Evolutionary conservation across 2,329 filamentous ascomycete genomes (phyloP), one percentile per base, ranked within the genome.

Genomic region (Rhynchosporium agropyri): DNA sequence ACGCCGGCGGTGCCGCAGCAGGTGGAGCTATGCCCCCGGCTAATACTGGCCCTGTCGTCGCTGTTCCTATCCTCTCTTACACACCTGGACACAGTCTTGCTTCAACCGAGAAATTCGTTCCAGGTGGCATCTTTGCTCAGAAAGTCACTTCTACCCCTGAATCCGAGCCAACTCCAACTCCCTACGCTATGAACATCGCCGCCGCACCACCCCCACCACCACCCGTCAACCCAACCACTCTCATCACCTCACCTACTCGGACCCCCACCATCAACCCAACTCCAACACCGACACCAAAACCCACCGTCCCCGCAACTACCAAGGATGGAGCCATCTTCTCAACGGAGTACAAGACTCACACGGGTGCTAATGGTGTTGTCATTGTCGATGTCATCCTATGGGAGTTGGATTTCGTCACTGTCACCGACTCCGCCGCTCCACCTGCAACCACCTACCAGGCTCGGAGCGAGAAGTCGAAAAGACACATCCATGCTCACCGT

Each of bases 371-470:
- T 15, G 79, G 79, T 58, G 77, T 78, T 58, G 77, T 78, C 50
- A 68, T 79, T 6, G 81, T 88, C 12, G 79, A 79, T 65, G 81
- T 87, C 75, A 79, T 88, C 28, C 73, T 85, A 12, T 84, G 83
- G 80, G 80, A 83, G 58, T 79, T 86, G 74, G 79, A 83, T 51
- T 70, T 80, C 4, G 79, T 85, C 33, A 84, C 80, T 58, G 81
- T 84, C 15, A 85, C 81, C 0, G 74, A 40, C 1, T 20, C 20
- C 1, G 38, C 31, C 3, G 63, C 60, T 43, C 8, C 15, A 8
- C 15, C 20, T 4, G 8, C 43, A 3, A 46, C 15, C 28, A 29
- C 29, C 4, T 4, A 15, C 8, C 3, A 13, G 20, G n/a, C 40
- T 46, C 20, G 5, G 58, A 4, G 50, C 36, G 10, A 43, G 38